Evolutionary conservation across 805 yeast species (phyloP), one percentile per base, ranked within the genome.

Genomic region (Debaryomyces hansenii): DNA sequence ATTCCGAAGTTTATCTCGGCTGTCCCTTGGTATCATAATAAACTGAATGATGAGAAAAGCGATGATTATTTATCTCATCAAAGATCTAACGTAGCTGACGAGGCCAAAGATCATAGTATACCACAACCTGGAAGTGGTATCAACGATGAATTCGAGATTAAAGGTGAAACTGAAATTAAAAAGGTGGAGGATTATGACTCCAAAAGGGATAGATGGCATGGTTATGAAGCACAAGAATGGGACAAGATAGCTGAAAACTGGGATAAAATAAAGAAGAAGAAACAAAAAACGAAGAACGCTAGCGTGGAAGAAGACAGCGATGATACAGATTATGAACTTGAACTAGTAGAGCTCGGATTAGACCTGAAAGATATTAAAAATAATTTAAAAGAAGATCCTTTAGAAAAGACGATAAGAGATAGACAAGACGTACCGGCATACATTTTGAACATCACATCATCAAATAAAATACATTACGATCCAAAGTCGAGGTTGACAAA

Each of bases 201-300:
- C 9, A 85, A 84, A 51, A 67, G 90, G 48, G 96, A 88, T 63
- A 72, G 89, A 48, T 88, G 94, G 96, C 85, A 79, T 58, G 96
- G 96, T 0, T 87, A 81, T 59, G 83, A 85, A 39, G 74, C 80
- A 1, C 69, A 72, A 9, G 89, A 85, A 44, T 87, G 86, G 69
- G 77, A 74, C 40, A 66, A 72, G 10, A 76, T 78, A 27, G 54
- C 82, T 5, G 60, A 65, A 42, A 67, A 68, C 39, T 79, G 85
- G 79, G 69, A 73, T 44, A 57, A 51, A 35, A 62, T 70, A 52
- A 70, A 67, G 49, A 53, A 31, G 41, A 42, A 29, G 24, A 39
- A 39, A 11, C 28, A 18, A 18, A 15, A 39, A 12, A 10, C 5
- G 18, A 49, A 50, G 16, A 46, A 48, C 5, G 43, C 49, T 12